Percentiles rank a stretch among this genome's conserved stretches.
These are phyloP conservation scores for Candida insectorum DNA, from an alignment of 805 yeast species.

Conservation along the genomic window DNA sequence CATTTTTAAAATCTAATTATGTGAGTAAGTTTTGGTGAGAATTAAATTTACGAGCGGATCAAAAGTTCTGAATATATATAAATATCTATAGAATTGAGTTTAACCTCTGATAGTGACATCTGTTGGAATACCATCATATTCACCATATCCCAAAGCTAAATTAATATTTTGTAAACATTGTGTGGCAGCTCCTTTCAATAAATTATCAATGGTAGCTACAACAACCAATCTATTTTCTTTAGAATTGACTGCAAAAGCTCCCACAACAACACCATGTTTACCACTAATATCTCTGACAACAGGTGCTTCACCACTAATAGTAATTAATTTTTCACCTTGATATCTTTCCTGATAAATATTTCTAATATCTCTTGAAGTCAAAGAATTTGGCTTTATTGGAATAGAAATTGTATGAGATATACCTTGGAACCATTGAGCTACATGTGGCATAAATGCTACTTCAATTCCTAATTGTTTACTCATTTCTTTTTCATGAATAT, in stretches of 20 bases:
- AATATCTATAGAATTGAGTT: constrained; percentile 1
- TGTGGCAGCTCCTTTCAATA: constrained; percentile 97
- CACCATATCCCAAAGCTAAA: constrained; percentile 83
- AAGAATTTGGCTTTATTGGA: constrained; percentile 65
- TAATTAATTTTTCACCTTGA: constrained; percentile 79
- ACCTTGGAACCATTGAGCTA: constrained; percentile 99
- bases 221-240: constrained; percentile 87
- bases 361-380: constrained; percentile 80
- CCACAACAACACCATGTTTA: constrained; percentile 91
- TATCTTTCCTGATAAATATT: constrained; percentile 84
- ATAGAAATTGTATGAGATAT: constrained; percentile 88
- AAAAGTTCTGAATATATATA: neutral
- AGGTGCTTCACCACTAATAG: constrained; percentile 89
- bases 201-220: constrained; percentile 92
- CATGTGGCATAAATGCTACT: constrained; percentile 94
- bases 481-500: constrained; percentile 93
- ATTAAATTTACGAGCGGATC: neutral
- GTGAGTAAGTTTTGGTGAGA: neutral
- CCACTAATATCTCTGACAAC: constrained; percentile 87
- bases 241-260: constrained; percentile 92
- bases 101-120: constrained; percentile 53
- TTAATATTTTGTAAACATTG: constrained; percentile 97
- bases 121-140: constrained; percentile 91
- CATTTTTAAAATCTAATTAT: constrained; percentile 40
- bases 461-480: constrained; percentile 72